Base-by-base conservation (phyloP, 768 basidiomycete species). In the Suillus fuscotomentosus region DNA sequence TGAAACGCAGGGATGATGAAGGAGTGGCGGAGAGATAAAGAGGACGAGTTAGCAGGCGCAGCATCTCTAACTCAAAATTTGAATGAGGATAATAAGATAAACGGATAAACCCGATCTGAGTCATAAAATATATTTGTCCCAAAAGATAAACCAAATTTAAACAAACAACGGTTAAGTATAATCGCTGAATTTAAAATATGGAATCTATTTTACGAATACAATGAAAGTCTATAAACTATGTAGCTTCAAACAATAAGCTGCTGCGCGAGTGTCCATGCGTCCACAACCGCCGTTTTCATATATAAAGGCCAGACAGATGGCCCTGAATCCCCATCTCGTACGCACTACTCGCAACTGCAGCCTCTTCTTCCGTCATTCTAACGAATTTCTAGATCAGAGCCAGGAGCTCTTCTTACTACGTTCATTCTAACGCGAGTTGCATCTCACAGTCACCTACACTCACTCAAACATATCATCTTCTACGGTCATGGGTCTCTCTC, bases 21-120 rank as follows among this genome's bases (percentile, higher is more conserved):
- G 73, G 68, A 5, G 73, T 36, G 51, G 66, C 31, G 13, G 69
- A 67, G 73, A 72, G 73, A 65, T 70, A 64, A 60, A 79, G 67
- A 59, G 64, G 72, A 56, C 72, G 71, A 50, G 70, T 59, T 31
- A 73, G 47, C 59, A 67, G 45, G 64, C 65, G 73, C 51, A 78
- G 42, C 79, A 80, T 79, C 66, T 67, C 60, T 50, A 55, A 42
- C 61, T 60, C 62, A 66, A 74, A 70, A 45, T 62, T 67, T 70
- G 60, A 34, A 56, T 48, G 54, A 36, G 24, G 50, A 45, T 45
- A 45, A 45, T 60, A 60, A 24, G 27, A 53, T 51, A 60, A 7
- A 62, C 73, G 73, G 73, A 64, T 63, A 69, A 68, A 20, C 53
- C 74, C 75, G 75, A 67, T 50, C 48, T 47, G 62, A 60, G 60